These are phyloP conservation scores for Suhomyces kunorum DNA, from an alignment of 1,139 yeast genomes.

Conservation along the genomic window DNA sequence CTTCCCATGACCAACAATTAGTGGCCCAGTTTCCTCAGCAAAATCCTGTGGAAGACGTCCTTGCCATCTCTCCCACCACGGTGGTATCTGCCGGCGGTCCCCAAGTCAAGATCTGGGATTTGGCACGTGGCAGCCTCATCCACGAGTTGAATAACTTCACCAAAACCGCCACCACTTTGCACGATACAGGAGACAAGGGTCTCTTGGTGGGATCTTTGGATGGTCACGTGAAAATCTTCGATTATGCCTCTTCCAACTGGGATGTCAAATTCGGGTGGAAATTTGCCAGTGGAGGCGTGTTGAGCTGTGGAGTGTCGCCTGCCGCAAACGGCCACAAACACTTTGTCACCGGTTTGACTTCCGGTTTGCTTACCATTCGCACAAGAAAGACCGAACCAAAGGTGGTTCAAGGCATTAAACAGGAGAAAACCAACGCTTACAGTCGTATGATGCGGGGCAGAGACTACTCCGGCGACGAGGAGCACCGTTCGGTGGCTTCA, in stretches of 20 bases:
- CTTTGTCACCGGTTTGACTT: constrained; percentile 89
- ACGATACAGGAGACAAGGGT: constrained; percentile 70
- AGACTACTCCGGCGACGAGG: constrained; percentile 87
- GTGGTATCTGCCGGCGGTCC: constrained; percentile 88
- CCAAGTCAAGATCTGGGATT: constrained; percentile 86
- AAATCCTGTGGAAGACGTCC: constrained; percentile 81
- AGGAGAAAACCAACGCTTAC: constrained; percentile 52
- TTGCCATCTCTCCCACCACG: constrained; percentile 77
- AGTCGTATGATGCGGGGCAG: constrained; percentile 87
- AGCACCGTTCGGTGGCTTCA: constrained; percentile 68
- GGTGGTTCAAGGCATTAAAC: constrained; percentile 52
- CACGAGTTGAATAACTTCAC: constrained; percentile 78
- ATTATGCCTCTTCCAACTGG: constrained; percentile 72
- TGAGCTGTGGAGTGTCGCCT: constrained; percentile 89
- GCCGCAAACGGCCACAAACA: constrained; percentile 64
- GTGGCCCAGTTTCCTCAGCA: constrained; percentile 42
- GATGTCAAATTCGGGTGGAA: constrained; percentile 97
- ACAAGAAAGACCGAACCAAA: constrained; percentile 75
- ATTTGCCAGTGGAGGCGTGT: constrained; percentile 83
- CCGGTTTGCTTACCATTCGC: constrained; percentile 85
- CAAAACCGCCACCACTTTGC: constrained; percentile 85
- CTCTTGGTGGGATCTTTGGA: constrained; percentile 91
- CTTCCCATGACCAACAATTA: constrained; percentile 56
- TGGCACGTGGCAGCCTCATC: constrained; percentile 69
- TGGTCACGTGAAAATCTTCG: constrained; percentile 96